phyloP scores from a whole-genome alignment of 768 basidiomycete genomes.

The Coprinopsis strossmayeri region DNA sequence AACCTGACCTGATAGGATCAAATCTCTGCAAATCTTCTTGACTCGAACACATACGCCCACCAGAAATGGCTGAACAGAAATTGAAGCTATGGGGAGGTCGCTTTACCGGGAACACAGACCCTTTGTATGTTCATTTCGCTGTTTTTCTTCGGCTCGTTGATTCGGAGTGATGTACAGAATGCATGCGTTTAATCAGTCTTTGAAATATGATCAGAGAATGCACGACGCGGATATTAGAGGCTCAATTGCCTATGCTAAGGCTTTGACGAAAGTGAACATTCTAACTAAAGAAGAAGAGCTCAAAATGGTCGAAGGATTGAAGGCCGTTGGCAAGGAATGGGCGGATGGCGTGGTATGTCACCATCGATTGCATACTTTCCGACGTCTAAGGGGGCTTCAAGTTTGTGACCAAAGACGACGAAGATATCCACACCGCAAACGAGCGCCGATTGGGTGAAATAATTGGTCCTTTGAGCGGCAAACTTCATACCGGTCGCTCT shows the following conservation, averaged over 20 bases:
- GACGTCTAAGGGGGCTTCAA: too few relatives aligned
- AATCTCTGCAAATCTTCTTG: too few relatives aligned
- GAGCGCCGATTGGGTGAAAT: slow-evolving; percentile 91
- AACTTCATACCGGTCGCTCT: slow-evolving; percentile 94
- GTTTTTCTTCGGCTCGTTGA: slow-evolving; percentile 8
- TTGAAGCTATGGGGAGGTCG: slow-evolving; percentile 87
- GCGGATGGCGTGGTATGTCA: slow-evolving; percentile 56
- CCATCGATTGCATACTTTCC: too few relatives aligned
- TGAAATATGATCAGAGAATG: slow-evolving; percentile 94
- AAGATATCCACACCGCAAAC: slow-evolving; percentile 99
- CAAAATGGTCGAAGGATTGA: slow-evolving; percentile 69
- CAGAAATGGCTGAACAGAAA: slow-evolving; percentile 31
- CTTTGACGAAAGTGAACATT: slow-evolving; percentile 74
- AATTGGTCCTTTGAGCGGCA: slow-evolving; percentile 89
- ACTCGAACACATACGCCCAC: background rate
- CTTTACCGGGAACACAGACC: slow-evolving; percentile 87
- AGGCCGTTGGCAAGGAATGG: slow-evolving; percentile 82
- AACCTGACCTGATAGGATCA: too few relatives aligned
- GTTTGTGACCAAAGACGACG: slow-evolving; percentile 86
- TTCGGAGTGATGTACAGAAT: slow-evolving; percentile 48
- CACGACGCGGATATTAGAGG: slow-evolving; percentile 86
- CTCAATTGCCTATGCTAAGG: slow-evolving; percentile 94
- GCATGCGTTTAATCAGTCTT: slow-evolving; percentile 96
- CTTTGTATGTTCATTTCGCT: slow-evolving; percentile 45
- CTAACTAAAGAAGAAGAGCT: slow-evolving; percentile 69